Conservation (phyloP, 163 green algal species). For the Volvox carteri region DNA sequence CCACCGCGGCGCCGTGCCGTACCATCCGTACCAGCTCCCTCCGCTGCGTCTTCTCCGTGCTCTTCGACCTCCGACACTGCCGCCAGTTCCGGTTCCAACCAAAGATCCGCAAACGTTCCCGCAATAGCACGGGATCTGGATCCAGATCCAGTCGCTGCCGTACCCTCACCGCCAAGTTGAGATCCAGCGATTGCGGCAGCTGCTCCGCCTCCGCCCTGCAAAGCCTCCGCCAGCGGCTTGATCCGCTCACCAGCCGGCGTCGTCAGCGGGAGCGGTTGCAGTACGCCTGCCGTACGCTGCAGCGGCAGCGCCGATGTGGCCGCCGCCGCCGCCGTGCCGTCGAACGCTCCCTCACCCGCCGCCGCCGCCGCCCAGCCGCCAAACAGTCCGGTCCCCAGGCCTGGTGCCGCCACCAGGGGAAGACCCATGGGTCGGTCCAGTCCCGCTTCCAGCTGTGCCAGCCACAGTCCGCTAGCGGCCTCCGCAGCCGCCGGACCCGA, state of each 20-base stretch:
- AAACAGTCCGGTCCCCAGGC: constrained; percentile 75
- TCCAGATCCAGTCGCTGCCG: not conserved
- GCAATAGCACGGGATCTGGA: not conserved
- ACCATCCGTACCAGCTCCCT: not conserved
- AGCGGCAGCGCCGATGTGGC: not conserved
- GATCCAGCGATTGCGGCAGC: not conserved
- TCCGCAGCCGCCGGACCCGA: constrained; percentile 58
- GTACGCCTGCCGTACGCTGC: not conserved
- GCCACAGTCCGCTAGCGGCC: constrained; percentile 73
- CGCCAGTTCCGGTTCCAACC: constrained; percentile 41
- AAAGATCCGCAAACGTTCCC: constrained; percentile 43
- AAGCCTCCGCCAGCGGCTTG: constrained; percentile 43
- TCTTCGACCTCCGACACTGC: not conserved
- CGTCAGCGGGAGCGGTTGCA: not conserved
- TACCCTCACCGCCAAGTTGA: too few relatives aligned
- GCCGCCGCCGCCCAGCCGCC: constrained; percentile 68
- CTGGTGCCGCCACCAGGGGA: constrained; percentile 66
- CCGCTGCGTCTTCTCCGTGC: constrained; percentile 1
- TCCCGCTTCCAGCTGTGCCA: constrained; percentile 22
- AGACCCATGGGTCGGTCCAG: constrained; percentile 35
- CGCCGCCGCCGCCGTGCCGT: not conserved
- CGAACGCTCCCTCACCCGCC: not conserved
- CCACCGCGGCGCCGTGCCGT: not conserved
- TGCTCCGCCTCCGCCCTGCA: not conserved
- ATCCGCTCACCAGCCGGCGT: constrained; percentile 9